Evolutionary conservation across 306 rosid species (phyloP), one percentile per base, ranked within the genome.

Genomic region (Rosa lucieae): DNA sequence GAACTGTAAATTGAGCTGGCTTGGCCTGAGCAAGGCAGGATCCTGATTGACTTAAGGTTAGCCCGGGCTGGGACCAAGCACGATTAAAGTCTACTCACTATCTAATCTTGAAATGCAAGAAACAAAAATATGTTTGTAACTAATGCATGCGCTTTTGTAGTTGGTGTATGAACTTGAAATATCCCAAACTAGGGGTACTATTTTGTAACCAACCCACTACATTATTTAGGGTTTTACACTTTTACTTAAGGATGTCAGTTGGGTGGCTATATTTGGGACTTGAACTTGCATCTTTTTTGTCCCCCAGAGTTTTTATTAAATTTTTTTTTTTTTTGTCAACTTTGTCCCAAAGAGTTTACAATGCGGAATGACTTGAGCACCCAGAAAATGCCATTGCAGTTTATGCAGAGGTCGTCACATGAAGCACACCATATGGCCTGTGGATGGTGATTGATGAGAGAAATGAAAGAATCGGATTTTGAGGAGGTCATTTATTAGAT

Each of bases 401-500:
- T 77, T 81, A 83, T n/a, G 74, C 72, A 70, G 78, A 81, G 76
- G 74, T 52, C 43, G 75, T 86, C 86, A 83, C 89, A 80, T 89
- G 90, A 83, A 76, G 62, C 74, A 74, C 76, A 74, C 82, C 82
- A 81, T 82, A 86, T 85, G 84, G 78, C 0, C 67, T 63, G 26
- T 76, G 63, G 83, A 80, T 69, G 67, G 83, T 81, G 90, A 84
- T 58, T 80, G 85, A 75, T 77, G 42, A 71, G 35, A 79, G 84
- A 82, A 80, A 80, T 58, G 79, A 47, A 55, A 58, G 35, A 49
- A 65, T 58, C 77, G 83, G 58, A 62, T 47, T 76, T 61, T 55
- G 66, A 73, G 72, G 74, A 73, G 72, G 74, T 72, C 82, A 89
- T 84, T 86, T 87, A 89, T 84, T 79, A 85, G 80, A 68, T 49